These are phyloP conservation scores for Metarhizium album DNA, from an alignment of 2,329 filamentous ascomycete species.

Conservation along the genomic window DNA sequence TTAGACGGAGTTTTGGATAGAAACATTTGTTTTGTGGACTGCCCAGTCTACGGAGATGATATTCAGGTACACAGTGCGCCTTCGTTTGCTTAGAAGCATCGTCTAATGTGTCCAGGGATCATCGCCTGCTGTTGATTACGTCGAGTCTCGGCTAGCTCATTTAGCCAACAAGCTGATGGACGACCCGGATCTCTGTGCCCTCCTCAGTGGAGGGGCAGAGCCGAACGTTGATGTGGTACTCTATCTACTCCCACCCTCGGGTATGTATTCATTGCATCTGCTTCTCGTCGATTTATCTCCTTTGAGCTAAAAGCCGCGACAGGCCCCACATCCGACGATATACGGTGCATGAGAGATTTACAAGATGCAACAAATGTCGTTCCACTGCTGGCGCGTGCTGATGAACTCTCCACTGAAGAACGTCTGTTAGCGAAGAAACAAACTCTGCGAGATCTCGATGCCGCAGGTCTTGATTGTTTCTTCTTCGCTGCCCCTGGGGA, in stretches of 20 bases:
- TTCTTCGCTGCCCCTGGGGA: slow-evolving; percentile 40
- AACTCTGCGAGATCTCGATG: slow-evolving; percentile 44
- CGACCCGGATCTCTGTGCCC: slow-evolving; percentile 62
- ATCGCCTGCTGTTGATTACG: slow-evolving; percentile 47
- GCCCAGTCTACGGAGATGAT: slow-evolving; percentile 49
- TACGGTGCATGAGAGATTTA: slow-evolving; percentile 61
- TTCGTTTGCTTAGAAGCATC: slow-evolving; percentile 3
- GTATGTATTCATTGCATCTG: slow-evolving; percentile 40
- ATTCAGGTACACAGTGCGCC: slow-evolving; percentile 34
- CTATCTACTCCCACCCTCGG: slow-evolving; percentile 61
- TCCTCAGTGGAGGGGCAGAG: slow-evolving; percentile 74
- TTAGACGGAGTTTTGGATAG: slow-evolving; percentile 74
- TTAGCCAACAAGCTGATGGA: slow-evolving; percentile 42
- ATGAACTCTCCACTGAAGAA: slow-evolving; percentile 51
- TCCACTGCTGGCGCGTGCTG: slow-evolving; percentile 68
- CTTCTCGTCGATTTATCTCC: not conserved
- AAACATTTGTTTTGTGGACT: slow-evolving; percentile 91
- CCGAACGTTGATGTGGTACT: slow-evolving; percentile 76
- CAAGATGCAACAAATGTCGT: slow-evolving; percentile 72
- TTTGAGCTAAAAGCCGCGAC: slow-evolving; percentile 10
- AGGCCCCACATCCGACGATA: slow-evolving; percentile 36
- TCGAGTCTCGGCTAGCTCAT: slow-evolving; percentile 40
- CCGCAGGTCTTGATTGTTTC: slow-evolving; percentile 53
- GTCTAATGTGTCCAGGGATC: not conserved
- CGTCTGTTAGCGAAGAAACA: slow-evolving; percentile 48